Conservation (phyloP, 345 rosid genomes). For the Laguncularia racemosa region DNA sequence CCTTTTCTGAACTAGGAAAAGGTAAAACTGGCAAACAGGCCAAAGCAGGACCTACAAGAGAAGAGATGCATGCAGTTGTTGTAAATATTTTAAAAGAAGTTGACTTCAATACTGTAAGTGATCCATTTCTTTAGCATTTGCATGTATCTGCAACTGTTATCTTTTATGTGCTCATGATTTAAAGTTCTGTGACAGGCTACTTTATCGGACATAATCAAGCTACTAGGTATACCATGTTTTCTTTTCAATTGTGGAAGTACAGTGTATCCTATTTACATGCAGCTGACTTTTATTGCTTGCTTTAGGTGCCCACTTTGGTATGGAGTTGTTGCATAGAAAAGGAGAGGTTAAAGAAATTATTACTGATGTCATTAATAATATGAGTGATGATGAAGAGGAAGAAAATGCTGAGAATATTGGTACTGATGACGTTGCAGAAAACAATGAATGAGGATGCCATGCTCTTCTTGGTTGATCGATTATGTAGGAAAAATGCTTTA, state of each 20-base stretch:
- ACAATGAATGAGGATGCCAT: constrained; percentile 16
- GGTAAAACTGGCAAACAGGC: constrained; percentile 38
- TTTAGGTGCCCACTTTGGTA: constrained; percentile 64
- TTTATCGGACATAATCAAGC: constrained; percentile 74
- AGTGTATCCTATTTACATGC: constrained; percentile 3
- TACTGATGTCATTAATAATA: constrained; percentile 78
- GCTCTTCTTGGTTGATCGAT: too few relatives aligned
- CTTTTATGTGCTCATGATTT: constrained; percentile 1
- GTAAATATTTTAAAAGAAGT: constrained; percentile 83
- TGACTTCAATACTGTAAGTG: constrained; percentile 89
- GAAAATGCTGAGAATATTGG: constrained; percentile 45
- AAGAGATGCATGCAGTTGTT: constrained; percentile 83
- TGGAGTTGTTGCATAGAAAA: constrained; percentile 74
- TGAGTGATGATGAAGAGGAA: constrained; percentile 82
- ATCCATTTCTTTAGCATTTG: constrained; percentile 1
- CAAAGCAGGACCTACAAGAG: constrained; percentile 66
- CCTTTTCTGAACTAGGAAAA: constrained; percentile 34
- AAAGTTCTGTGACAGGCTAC: constrained; percentile 56
- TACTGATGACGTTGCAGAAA: constrained; percentile 33
- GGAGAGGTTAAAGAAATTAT: constrained; percentile 87
- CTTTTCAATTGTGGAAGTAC: background rate
- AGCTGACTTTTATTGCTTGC: constrained; percentile 6
- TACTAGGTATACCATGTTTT: constrained; percentile 47
- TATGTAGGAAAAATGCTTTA: too few relatives aligned
- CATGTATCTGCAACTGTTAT: constrained; percentile 2